Base-by-base conservation (phyloP, 2,329 filamentous ascomycete genomes). In the Herpotrichia juniperi region DNA sequence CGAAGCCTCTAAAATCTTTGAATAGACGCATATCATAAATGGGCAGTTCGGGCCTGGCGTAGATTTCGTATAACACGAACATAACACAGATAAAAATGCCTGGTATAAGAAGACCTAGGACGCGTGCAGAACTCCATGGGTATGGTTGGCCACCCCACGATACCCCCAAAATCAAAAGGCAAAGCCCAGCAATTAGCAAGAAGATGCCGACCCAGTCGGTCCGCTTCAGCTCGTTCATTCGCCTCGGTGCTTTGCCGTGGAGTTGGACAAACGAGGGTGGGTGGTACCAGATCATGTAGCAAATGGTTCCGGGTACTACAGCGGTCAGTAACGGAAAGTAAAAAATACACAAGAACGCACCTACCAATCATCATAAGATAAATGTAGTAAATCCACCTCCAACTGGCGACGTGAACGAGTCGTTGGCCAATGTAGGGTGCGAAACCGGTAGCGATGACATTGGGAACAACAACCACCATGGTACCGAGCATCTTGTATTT, bases 91-190 rank as follows among this genome's bases (percentile, higher is more conserved):
- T 58, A 0, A 63, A 39, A 2, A 55, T 56, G 3, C 76, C 76
- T 21, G 77, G 58, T 3, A 76, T 50, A 17, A 79, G 64, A 8
- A 72, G 67, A 2, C 68, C 66, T 44, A 78, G 74, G 11, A 74
- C 73, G 2, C 69, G 64, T 0, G 70, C 68, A 1, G 73, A 73
- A n/a, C 66, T 72, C 76, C 76, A 79, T 4, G 75, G 69, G 57
- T 78, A 77, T 40, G 75, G 32, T 7, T 19, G 5, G 2, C 52
- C 53, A n/a, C 56, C 52, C 52, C 55, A 58, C 12, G 48, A 56
- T 8, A 56, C 30, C 26, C 58, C 58, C 43, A 61, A 52, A 16
- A 63, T 40, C 34, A 63, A 59, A n/a, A 57, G 32, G 5, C 61
- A 28, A 21, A 60, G 50, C 21, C 56, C 57, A 12, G 37, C 35